Evolutionary conservation across 139 green algal genomes (phyloP).

Genomic region (Tetraselmis striata): DNA sequence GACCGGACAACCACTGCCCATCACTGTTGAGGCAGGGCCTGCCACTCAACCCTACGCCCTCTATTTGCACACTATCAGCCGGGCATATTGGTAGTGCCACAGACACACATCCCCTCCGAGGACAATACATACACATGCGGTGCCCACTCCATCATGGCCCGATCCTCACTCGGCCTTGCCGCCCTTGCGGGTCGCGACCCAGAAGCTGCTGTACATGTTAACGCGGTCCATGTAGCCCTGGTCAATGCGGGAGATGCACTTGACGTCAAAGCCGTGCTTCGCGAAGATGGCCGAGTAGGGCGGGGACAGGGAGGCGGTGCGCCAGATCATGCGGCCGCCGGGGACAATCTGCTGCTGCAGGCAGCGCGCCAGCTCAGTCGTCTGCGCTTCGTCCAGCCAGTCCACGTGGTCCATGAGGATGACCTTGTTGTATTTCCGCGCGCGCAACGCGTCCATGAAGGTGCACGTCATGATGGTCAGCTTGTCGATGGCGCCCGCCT

Average conservation of each 20-base stretch:
- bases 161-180: not conserved
- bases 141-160: too few species aligned
- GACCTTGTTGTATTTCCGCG: slow-evolving; percentile 89
- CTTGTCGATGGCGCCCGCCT: slow-evolving; percentile 58
- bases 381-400: slow-evolving; percentile 68
- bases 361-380: slow-evolving; percentile 50
- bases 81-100: too few species aligned
- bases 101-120: too few species aligned
- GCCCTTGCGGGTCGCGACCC: slow-evolving; percentile 43
- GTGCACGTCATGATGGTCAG: slow-evolving; percentile 72
- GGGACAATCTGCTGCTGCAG: slow-evolving; percentile 64
- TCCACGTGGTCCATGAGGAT: slow-evolving; percentile 99
- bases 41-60: too few species aligned
- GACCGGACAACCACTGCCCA: too few species aligned
- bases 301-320: slow-evolving; percentile 73
- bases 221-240: slow-evolving; percentile 88
- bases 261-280: slow-evolving; percentile 80
- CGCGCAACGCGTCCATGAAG: slow-evolving; percentile 82
- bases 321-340: slow-evolving; percentile 92
- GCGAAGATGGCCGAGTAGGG: slow-evolving; percentile 78
- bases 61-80: too few species aligned
- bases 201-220: slow-evolving; percentile 91
- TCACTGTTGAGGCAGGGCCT: too few species aligned
- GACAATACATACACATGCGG: too few species aligned
- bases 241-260: slow-evolving; percentile 62